Evolutionary conservation across 176 grass and related monocot species (phyloP).

Genomic region (Dactylis glomerata): DNA sequence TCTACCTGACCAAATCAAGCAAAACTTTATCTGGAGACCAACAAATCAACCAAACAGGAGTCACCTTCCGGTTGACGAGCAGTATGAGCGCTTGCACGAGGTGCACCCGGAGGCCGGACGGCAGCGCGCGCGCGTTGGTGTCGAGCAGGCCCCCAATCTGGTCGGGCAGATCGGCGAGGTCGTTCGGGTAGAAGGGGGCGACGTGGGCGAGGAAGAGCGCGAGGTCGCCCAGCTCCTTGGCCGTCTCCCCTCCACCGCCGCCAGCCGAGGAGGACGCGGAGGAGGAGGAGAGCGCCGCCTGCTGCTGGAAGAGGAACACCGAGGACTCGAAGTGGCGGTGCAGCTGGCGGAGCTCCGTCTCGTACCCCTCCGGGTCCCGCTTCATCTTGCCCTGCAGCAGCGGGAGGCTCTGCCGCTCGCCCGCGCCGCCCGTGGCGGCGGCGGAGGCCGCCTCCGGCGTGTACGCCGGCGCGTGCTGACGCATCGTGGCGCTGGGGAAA

Average conservation of each 20-base stretch:
- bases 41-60: not conserved
- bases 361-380: slow-evolving; percentile 86
- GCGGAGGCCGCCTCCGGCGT: slow-evolving; percentile 70
- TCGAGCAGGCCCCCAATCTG: slow-evolving; percentile 62
- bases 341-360: slow-evolving; percentile 66
- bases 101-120: slow-evolving; percentile 60
- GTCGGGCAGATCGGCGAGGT: slow-evolving; percentile 56
- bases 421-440: slow-evolving; percentile 19
- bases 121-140: slow-evolving; percentile 56
- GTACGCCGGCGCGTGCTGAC: slow-evolving; percentile 44
- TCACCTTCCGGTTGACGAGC: slow-evolving; percentile 80
- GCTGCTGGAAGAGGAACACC: slow-evolving; percentile 67
- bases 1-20: not conserved
- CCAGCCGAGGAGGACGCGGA: slow-evolving; percentile 21
- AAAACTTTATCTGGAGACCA: not conserved
- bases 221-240: slow-evolving; percentile 90
- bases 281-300: slow-evolving; percentile 60
- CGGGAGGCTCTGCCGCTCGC: slow-evolving; percentile 61
- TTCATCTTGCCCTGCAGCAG: slow-evolving; percentile 92
- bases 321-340: slow-evolving; percentile 90
- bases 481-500: slow-evolving; percentile 17
- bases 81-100: slow-evolving; percentile 79
- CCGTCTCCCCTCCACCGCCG: slow-evolving; percentile 40
- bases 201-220: slow-evolving; percentile 83
- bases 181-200: slow-evolving; percentile 76